Conservation (phyloP, 2,329 filamentous ascomycete species). For the Fusarium torulosum region DNA sequence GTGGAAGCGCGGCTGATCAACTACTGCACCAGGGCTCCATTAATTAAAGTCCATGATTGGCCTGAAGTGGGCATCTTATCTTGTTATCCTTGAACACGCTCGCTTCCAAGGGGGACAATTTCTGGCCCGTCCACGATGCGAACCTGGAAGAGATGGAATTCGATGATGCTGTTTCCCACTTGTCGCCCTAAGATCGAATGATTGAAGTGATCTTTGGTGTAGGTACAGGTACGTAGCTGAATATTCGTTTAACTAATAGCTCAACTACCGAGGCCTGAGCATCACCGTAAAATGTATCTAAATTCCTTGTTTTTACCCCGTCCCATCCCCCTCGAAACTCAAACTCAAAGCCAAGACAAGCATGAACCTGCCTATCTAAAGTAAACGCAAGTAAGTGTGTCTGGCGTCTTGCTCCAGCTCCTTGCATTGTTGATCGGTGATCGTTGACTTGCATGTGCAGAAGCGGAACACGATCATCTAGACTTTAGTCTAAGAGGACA, state of each 20-base stretch:
- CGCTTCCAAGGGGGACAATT: slow-evolving; percentile 25
- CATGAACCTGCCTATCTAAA: slow-evolving; percentile 39
- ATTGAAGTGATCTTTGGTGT: not conserved
- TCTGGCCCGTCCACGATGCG: slow-evolving; percentile 36
- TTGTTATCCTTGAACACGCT: slow-evolving; percentile 21
- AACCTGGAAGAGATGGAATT: slow-evolving; percentile 30
- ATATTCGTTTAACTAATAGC: slow-evolving; percentile 8
- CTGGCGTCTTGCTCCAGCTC: slow-evolving; percentile 12
- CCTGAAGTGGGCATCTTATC: slow-evolving; percentile 7
- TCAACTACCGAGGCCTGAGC: slow-evolving; percentile 2
- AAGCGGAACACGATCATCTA: slow-evolving; percentile 8
- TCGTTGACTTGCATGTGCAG: slow-evolving; percentile 46
- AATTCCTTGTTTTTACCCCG: slow-evolving; percentile 26
- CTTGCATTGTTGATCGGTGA: slow-evolving; percentile 30
- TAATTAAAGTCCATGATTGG: slow-evolving; percentile 26
- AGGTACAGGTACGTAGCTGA: slow-evolving; percentile 1
- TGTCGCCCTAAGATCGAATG: slow-evolving; percentile 30
- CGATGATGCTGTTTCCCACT: slow-evolving; percentile 27
- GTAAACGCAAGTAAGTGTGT: slow-evolving; percentile 12
- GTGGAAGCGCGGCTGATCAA: slow-evolving; percentile 38
- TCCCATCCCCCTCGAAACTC: slow-evolving; percentile 9
- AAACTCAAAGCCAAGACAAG: slow-evolving; percentile 1
- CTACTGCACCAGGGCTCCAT: slow-evolving; percentile 29
- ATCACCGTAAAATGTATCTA: not conserved
- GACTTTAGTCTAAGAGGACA: slow-evolving; percentile 5